Conservation (phyloP, 192 early-diverging fungal species). For the Coemansia sp. region DNA sequence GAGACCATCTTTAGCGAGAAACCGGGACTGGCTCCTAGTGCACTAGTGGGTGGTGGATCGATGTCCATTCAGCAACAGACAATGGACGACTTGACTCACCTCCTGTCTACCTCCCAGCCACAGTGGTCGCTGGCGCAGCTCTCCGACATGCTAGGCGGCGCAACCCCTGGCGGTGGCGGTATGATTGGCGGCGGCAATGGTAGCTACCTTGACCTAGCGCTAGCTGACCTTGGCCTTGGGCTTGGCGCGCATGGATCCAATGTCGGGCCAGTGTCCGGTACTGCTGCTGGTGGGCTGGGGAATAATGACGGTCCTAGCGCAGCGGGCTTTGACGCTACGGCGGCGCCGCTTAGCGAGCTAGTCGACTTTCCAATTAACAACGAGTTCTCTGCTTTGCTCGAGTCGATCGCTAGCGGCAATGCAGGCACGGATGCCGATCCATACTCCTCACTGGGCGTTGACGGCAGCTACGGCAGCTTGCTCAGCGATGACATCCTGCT, state of each 20-base stretch:
- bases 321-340: slow-evolving; percentile 4
- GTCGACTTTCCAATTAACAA: slow-evolving; percentile 35
- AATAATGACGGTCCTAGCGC: not conserved
- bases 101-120: slow-evolving; percentile 24
- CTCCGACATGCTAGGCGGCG: slow-evolving; percentile 31
- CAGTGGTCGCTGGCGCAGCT: slow-evolving; percentile 51
- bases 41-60: not conserved
- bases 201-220: slow-evolving; percentile 31
- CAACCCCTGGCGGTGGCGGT: not conserved
- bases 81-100: slow-evolving; percentile 34
- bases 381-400: slow-evolving; percentile 50
- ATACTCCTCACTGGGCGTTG: slow-evolving; percentile 30
- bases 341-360: slow-evolving; percentile 27
- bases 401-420: slow-evolving; percentile 38
- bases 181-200: slow-evolving; percentile 28
- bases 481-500: slow-evolving; percentile 25
- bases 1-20: slow-evolving; percentile 48
- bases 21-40: slow-evolving; percentile 8
- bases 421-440: slow-evolving; percentile 19
- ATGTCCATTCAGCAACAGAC: slow-evolving; percentile 29
- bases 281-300: not conserved
- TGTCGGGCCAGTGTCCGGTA: not conserved
- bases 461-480: slow-evolving; percentile 16
- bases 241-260: not conserved
- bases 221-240: slow-evolving; percentile 41